Conservation (phyloP, 768 basidiomycete species). For the Gautieria morchelliformis region DNA sequence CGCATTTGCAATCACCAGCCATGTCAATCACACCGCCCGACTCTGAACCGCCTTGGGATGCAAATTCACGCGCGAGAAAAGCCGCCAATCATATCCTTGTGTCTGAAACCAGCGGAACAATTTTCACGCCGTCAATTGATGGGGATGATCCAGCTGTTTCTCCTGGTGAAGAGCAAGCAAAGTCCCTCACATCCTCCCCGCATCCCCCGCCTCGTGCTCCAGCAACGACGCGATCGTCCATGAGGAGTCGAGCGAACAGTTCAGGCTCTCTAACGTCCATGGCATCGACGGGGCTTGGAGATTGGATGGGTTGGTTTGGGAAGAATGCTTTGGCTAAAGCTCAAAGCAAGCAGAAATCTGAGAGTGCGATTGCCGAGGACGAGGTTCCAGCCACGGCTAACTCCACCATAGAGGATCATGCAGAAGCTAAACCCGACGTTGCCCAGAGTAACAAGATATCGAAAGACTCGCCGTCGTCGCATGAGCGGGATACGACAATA, state of each 20-base stretch:
- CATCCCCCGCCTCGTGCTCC: background rate
- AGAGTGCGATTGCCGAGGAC: background rate
- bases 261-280: background rate
- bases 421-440: background rate
- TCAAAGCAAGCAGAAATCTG: background rate
- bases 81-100: background rate
- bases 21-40: background rate
- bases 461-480: background rate
- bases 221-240: background rate
- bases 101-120: background rate
- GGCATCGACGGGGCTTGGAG: slow-evolving; percentile 1
- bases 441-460: background rate
- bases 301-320: slow-evolving; percentile 10
- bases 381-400: background rate
- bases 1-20: background rate
- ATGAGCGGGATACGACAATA: slow-evolving; percentile 16
- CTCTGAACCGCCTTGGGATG: background rate
- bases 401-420: background rate
- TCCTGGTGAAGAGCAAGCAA: background rate
- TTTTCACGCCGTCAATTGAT: background rate
- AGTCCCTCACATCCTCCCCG: background rate
- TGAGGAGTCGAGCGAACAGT: background rate
- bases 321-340: background rate
- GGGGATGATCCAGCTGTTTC: background rate
- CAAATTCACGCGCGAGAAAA: background rate